Evolutionary conservation across 2,329 filamentous ascomycete genomes (phyloP).

Genomic region (Polytolypa hystricis): DNA sequence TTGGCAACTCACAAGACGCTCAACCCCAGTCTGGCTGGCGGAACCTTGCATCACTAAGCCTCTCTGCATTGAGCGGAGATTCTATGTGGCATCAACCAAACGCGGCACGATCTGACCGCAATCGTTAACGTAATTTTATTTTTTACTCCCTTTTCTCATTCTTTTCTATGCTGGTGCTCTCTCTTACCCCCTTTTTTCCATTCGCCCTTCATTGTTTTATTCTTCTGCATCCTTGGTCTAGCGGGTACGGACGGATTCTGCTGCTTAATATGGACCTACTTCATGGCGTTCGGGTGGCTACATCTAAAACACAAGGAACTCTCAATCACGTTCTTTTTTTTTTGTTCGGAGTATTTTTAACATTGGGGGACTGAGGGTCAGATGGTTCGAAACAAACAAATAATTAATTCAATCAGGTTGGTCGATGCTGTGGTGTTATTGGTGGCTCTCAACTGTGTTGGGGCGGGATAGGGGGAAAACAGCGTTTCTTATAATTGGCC

Average conservation of each 20-base stretch:
- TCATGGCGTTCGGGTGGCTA: too few relatives aligned
- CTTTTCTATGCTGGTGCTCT: constrained; percentile 6
- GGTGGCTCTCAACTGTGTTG: too few relatives aligned
- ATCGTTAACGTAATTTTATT: constrained; percentile 19
- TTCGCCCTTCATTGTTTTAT: constrained; percentile 5
- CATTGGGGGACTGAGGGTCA: too few relatives aligned
- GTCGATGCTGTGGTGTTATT: too few relatives aligned
- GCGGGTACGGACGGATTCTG: constrained; percentile 1
- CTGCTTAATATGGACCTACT: too few relatives aligned
- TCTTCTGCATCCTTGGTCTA: constrained; percentile 3
- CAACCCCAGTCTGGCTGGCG: constrained; percentile 30
- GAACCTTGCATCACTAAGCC: constrained; percentile 32
- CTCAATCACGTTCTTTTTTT: too few relatives aligned
- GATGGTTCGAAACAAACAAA: too few relatives aligned
- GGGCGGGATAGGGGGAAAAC: too few relatives aligned
- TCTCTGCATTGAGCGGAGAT: constrained; percentile 37
- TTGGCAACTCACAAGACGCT: constrained; percentile 17
- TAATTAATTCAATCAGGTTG: too few relatives aligned
- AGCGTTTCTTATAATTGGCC: too few relatives aligned
- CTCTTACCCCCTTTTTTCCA: constrained; percentile 2
- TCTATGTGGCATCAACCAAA: constrained; percentile 34
- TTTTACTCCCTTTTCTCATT: constrained; percentile 11
- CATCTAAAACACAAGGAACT: too few relatives aligned
- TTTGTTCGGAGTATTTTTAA: too few relatives aligned
- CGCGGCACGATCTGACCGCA: constrained; percentile 23